Conservation (phyloP, 2,329 filamentous ascomycete genomes). For the Penicillium sp. region DNA sequence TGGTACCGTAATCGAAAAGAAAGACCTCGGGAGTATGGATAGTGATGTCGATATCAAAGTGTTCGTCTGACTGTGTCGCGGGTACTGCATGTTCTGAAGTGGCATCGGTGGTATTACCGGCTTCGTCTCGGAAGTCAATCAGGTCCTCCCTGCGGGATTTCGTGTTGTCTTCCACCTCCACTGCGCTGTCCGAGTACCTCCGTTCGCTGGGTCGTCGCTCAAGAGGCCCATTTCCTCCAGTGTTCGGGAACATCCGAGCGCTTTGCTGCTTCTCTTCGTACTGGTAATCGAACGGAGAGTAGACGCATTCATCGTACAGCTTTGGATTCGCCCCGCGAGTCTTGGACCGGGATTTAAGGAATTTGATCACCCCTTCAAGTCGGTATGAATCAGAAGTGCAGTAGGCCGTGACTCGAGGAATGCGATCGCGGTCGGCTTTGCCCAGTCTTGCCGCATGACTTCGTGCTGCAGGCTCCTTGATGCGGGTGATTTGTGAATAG, state of each 20-base stretch:
- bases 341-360: constrained; percentile 78
- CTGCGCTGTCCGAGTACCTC: constrained; percentile 63
- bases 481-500: constrained; percentile 94
- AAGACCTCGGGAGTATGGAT: constrained; percentile 94
- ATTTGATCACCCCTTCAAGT: constrained; percentile 83
- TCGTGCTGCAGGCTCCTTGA: constrained; percentile 91
- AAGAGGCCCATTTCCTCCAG: constrained; percentile 30
- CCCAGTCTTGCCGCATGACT: constrained; percentile 87
- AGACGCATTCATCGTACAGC: constrained; percentile 95
- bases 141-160: constrained; percentile 57
- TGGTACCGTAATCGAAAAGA: constrained; percentile 93
- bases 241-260: constrained; percentile 25
- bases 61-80: constrained; percentile 27
- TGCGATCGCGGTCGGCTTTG: constrained; percentile 80
- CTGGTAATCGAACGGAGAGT: constrained; percentile 83
- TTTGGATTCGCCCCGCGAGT: constrained; percentile 78
- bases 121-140: constrained; percentile 55
- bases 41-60: constrained; percentile 74
- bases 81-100: constrained; percentile 24
- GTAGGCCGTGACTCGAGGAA: constrained; percentile 93
- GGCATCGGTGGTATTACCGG: constrained; percentile 28
- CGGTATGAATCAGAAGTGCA: constrained; percentile 91
- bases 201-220: constrained; percentile 52
- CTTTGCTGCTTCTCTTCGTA: constrained; percentile 44
- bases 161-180: constrained; percentile 60